Conservation (phyloP, 257 asterid species). For the Primulina eburnea region DNA sequence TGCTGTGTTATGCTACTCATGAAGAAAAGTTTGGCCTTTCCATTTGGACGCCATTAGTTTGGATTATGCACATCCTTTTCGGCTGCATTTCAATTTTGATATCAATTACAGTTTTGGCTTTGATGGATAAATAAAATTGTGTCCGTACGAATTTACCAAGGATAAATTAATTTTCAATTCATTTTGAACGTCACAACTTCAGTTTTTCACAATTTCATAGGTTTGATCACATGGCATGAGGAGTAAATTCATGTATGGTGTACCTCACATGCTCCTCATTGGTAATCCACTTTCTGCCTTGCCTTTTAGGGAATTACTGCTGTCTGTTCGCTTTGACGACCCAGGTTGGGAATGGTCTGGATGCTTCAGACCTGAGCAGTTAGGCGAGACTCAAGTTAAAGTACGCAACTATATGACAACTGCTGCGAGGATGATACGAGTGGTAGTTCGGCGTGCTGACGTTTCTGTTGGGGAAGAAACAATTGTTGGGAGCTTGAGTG, state of each 20-base stretch:
- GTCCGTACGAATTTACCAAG: slow-evolving; percentile 6
- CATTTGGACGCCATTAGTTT: slow-evolving; percentile 13
- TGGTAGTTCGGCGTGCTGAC: slow-evolving; percentile 95
- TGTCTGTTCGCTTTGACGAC: slow-evolving; percentile 74
- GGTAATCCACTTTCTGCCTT: slow-evolving; percentile 15
- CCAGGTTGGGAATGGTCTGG: slow-evolving; percentile 99
- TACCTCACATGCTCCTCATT: slow-evolving; percentile 14
- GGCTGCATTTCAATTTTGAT: slow-evolving; percentile 20
- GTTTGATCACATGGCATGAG: neutral
- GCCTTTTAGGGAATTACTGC: slow-evolving; percentile 69
- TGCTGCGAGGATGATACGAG: slow-evolving; percentile 80
- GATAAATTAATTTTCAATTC: neutral
- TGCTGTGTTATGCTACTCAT: slow-evolving; percentile 21
- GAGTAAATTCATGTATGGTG: slow-evolving; percentile 2
- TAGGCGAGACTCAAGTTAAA: slow-evolving; percentile 94
- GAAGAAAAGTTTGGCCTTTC: slow-evolving; percentile 4
- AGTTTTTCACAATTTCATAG: slow-evolving; percentile 14
- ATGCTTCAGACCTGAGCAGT: slow-evolving; percentile 85
- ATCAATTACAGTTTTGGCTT: slow-evolving; percentile 16
- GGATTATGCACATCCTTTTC: slow-evolving; percentile 7
- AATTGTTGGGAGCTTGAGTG: slow-evolving; percentile 75
- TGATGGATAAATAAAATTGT: neutral
- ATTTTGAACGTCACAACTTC: neutral
- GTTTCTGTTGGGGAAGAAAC: slow-evolving; percentile 68
- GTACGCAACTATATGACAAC: slow-evolving; percentile 73